Percentiles rank a stretch among this genome's conserved stretches.
Conservation (phyloP, 306 rosid species). For the Cucurbita moschata region DNA sequence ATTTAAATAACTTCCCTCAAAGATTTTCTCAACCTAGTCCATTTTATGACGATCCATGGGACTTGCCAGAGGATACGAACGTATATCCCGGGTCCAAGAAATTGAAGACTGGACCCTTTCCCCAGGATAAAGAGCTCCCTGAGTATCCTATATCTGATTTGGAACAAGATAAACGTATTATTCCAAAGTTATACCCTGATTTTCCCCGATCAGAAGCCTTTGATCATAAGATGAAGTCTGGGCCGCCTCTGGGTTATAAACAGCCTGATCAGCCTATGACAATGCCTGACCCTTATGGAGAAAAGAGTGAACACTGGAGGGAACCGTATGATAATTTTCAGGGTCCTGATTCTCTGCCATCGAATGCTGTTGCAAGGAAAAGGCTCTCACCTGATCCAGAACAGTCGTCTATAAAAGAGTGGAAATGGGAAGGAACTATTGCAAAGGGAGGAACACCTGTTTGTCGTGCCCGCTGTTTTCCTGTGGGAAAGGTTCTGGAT, state of each 20-base stretch:
- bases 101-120: slow-evolving; percentile 40
- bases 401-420: slow-evolving; percentile 42
- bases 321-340: slow-evolving; percentile 47
- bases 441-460: slow-evolving; percentile 98
- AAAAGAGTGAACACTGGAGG: slow-evolving; percentile 49
- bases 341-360: slow-evolving; percentile 30
- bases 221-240: slow-evolving; percentile 39
- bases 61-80: slow-evolving; percentile 44
- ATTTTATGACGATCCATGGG: slow-evolving; percentile 47
- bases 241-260: slow-evolving; percentile 33
- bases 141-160: slow-evolving; percentile 51
- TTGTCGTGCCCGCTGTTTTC: slow-evolving; percentile 96
- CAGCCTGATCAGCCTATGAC: slow-evolving; percentile 39
- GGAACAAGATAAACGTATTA: slow-evolving; percentile 42
- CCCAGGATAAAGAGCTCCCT: slow-evolving; percentile 63
- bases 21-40: slow-evolving; percentile 35
- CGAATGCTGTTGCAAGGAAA: slow-evolving; percentile 37
- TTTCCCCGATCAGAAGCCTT: slow-evolving; percentile 29
- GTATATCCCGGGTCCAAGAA: slow-evolving; percentile 46
- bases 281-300: slow-evolving; percentile 28
- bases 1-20: slow-evolving; percentile 30
- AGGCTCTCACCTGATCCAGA: slow-evolving; percentile 58
- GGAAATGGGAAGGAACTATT: slow-evolving; percentile 99
- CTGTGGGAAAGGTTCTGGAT: slow-evolving; percentile 82
- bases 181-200: slow-evolving; percentile 35